phyloP scores from a whole-genome alignment of 805 yeast species.

The Cyberlindnera euphorbiiphila region DNA sequence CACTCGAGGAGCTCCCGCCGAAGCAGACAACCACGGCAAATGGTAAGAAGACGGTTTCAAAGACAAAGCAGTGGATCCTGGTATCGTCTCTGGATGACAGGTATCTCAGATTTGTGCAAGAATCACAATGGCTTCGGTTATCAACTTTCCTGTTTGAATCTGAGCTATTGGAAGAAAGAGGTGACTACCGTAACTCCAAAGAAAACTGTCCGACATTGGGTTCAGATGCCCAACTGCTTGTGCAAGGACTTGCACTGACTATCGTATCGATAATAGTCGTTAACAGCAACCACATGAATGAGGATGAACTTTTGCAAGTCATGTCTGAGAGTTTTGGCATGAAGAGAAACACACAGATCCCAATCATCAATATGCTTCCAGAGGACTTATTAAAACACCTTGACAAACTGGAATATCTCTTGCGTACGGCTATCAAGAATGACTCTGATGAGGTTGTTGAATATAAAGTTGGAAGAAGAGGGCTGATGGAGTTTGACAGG shows the following conservation, averaged over 20 bases:
- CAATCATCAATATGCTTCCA: constrained; percentile 14
- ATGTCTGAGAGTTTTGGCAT: constrained; percentile 35
- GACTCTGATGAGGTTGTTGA: constrained; percentile 27
- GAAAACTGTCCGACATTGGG: constrained; percentile 16
- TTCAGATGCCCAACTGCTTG: constrained; percentile 18
- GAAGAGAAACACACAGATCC: constrained; percentile 4
- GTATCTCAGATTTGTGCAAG: constrained; percentile 17
- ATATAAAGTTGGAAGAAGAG: constrained; percentile 29
- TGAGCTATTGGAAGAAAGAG: constrained; percentile 23
- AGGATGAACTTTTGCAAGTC: constrained; percentile 38
- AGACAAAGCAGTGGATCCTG: constrained; percentile 18
- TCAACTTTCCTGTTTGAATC: constrained; percentile 19
- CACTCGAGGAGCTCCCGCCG: constrained; percentile 11
- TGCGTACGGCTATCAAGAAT: constrained; percentile 18
- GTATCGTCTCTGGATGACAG: constrained; percentile 14
- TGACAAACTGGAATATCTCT: constrained; percentile 27
- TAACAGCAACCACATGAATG: constrained; percentile 32
- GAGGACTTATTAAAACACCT: constrained; percentile 24
- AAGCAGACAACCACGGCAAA: constrained; percentile 11
- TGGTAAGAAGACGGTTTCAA: constrained; percentile 14
- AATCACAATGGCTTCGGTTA: constrained; percentile 14
- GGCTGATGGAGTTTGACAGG: constrained; percentile 25
- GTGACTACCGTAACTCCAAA: constrained; percentile 24
- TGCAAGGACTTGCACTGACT: constrained; percentile 23
- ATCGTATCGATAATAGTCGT: constrained; percentile 24